Evolutionary conservation across 345 rosid species (phyloP).

Genomic region (Hirschfeldia incana): DNA sequence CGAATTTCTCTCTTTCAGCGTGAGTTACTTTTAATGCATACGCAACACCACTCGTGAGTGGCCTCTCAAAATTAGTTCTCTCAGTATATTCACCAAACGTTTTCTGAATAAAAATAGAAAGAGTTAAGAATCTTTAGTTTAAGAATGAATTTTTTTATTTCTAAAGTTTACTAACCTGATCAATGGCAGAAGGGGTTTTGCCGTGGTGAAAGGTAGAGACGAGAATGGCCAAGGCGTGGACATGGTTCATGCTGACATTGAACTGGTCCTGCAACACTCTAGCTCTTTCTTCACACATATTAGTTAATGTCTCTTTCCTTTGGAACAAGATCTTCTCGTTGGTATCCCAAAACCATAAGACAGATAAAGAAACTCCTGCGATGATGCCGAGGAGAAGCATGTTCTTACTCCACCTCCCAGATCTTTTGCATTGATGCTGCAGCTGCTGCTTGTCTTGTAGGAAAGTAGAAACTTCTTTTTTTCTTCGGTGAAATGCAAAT

Average conservation of each 20-base stretch:
- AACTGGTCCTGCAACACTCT: slow-evolving; percentile 98
- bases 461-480: slow-evolving; percentile 41
- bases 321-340: slow-evolving; percentile 33
- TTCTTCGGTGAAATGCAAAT: neutral
- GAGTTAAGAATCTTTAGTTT: no score
- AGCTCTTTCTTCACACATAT: slow-evolving; percentile 97
- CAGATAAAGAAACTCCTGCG: slow-evolving; percentile 52
- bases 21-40: slow-evolving; percentile 92
- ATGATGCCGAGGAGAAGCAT: slow-evolving; percentile 52
- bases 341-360: slow-evolving; percentile 63
- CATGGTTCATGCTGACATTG: slow-evolving; percentile 97
- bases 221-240: slow-evolving; percentile 92
- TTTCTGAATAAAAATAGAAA: slow-evolving; percentile 46
- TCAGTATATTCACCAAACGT: slow-evolving; percentile 90
- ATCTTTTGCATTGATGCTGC: slow-evolving; percentile 46
- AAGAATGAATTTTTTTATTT: no score
- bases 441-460: slow-evolving; percentile 54
- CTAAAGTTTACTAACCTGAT: slow-evolving; percentile 43
- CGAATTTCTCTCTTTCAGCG: slow-evolving; percentile 77
- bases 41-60: slow-evolving; percentile 99
- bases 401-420: slow-evolving; percentile 74
- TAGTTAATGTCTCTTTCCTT: slow-evolving; percentile 71
- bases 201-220: slow-evolving; percentile 98
- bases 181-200: slow-evolving; percentile 84
- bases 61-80: slow-evolving; percentile 95